Evolutionary conservation across 2,329 filamentous ascomycete species (phyloP), one percentile per base, ranked within the genome.

Genomic region (Thielaviopsis punctulata): DNA sequence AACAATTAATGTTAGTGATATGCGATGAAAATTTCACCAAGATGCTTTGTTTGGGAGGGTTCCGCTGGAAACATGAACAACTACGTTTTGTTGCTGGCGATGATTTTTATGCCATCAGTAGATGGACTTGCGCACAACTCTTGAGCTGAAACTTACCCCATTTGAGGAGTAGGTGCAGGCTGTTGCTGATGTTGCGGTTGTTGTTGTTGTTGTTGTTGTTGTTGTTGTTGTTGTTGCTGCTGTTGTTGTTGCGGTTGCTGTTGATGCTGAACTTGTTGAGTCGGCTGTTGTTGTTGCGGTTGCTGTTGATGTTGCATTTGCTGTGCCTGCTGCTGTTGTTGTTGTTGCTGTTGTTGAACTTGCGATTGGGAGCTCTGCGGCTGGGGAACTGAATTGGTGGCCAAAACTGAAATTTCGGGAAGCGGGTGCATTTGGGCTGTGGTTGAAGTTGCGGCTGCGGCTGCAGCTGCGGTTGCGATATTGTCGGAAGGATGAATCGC

Each of bases 141-240:
- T 36, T 47, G 43, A 27, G 39, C 43, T 41, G 48, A 49, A 52
- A 65, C 70, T 62, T 64, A 75, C 73, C 69, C 71, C 57, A 67
- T 56, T 57, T 73, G 72, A 44, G 70, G 67, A 51, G 71, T 25
- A 36, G 45, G 45, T 46, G 48, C 36, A 22, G 22, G 23, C 6
- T 53, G 45, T 22, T 22, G 46, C 21, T 45, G 43, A 33, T 43
- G 21, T 23, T 27, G 44, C 9, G 23, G 50, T 24, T 48, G 48
- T 15, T 39, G 27, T 36, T 49, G 48, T 12, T 22, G 30, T 23
- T 22, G 27, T 7, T 36, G 30, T 23, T 39, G 33, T 18, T 49
- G 48, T 24, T 49, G 48, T 19, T 49, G 48, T 3, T 49, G 48
- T 22, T 49, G 48, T 9, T 19, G 27, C 2, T n/a, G 48, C 24